A percentile compares a stretch with the other conserved stretches of the same genome.
These are phyloP conservation scores for Fusarium coicis DNA, from an alignment of 2,329 filamentous ascomycete species.

Conservation along the genomic window DNA sequence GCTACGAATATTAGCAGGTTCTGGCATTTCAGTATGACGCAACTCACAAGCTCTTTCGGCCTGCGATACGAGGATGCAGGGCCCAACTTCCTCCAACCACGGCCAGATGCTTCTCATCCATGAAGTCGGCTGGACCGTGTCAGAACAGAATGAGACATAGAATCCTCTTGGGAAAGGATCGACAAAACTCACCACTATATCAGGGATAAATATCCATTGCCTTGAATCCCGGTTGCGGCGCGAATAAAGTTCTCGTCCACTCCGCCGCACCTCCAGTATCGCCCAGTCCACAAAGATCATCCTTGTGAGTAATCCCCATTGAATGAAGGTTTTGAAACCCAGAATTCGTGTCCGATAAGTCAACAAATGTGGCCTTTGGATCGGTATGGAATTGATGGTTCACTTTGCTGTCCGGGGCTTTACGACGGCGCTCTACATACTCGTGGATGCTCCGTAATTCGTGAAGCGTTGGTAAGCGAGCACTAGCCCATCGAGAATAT, in stretches of 20 bases:
- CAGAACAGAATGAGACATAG: neutral
- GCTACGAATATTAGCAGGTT: neutral
- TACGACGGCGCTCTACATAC: neutral
- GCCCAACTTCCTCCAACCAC: slow-evolving; percentile 30
- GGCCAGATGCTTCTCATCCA: slow-evolving; percentile 21
- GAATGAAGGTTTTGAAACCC: slow-evolving; percentile 25
- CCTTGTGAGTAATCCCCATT: slow-evolving; percentile 2
- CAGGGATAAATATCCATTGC: slow-evolving; percentile 29
- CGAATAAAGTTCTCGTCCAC: slow-evolving; percentile 13
- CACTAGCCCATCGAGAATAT: slow-evolving; percentile 17
- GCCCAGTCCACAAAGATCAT: slow-evolving; percentile 14
- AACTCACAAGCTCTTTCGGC: slow-evolving; percentile 28
- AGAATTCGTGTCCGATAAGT: slow-evolving; percentile 11
- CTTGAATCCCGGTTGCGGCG: slow-evolving; percentile 22
- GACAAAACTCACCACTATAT: slow-evolving; percentile 12
- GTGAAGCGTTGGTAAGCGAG: slow-evolving; percentile 19
- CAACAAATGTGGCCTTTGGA: neutral
- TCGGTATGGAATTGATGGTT: slow-evolving; percentile 13
- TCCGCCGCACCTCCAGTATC: slow-evolving; percentile 30
- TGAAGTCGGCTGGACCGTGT: slow-evolving; percentile 20
- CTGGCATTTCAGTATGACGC: fast-evolving
- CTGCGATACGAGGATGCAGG: slow-evolving; percentile 22
- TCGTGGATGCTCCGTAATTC: slow-evolving; percentile 29
- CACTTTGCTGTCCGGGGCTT: neutral
- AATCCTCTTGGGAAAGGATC: fast-evolving